phyloP scores from a whole-genome alignment of 225 moss, liverwort and hornwort genomes.

The Pseudoscleropodium purum region DNA sequence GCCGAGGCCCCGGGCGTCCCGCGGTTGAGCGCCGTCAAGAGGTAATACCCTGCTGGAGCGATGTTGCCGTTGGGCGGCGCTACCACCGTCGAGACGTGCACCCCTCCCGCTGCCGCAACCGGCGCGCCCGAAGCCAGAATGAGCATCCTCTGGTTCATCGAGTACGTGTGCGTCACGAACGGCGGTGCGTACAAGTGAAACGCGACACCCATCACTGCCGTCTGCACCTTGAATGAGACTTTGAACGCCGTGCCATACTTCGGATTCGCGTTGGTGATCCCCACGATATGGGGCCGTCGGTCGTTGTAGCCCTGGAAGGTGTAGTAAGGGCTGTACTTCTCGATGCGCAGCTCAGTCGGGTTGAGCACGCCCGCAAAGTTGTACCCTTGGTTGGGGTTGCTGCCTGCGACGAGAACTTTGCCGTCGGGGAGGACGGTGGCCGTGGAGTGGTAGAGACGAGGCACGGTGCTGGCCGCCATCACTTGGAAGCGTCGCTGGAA shows the following conservation, averaged over 20 bases:
- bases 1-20: conserved; percentile 28
- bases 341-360: conserved; percentile 48
- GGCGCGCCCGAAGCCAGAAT: background rate
- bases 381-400: conserved; percentile 35
- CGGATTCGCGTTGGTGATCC: background rate
- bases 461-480: conserved; percentile 9
- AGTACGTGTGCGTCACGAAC: conserved; percentile 48
- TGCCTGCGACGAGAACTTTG: conserved; percentile 34
- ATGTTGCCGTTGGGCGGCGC: conserved; percentile 23
- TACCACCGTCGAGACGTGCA: background rate
- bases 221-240: conserved; percentile 13
- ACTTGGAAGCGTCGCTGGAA: conserved; percentile 12
- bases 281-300: background rate
- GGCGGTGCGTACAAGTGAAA: conserved; percentile 50
- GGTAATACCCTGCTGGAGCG: conserved; percentile 42
- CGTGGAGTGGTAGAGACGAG: conserved; percentile 53
- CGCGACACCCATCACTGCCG: background rate
- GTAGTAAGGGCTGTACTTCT: conserved; percentile 39
- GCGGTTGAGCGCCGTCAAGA: conserved; percentile 20
- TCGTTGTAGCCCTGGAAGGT: background rate
- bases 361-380: conserved; percentile 17
- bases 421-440: conserved; percentile 40
- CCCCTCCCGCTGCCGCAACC: background rate
- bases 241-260: conserved; percentile 12
- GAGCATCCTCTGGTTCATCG: conserved; percentile 43